Evolutionary conservation across 2,329 filamentous ascomycete species (phyloP), one percentile per base, ranked within the genome.

Genomic region (Teratosphaeriaceae sp.): DNA sequence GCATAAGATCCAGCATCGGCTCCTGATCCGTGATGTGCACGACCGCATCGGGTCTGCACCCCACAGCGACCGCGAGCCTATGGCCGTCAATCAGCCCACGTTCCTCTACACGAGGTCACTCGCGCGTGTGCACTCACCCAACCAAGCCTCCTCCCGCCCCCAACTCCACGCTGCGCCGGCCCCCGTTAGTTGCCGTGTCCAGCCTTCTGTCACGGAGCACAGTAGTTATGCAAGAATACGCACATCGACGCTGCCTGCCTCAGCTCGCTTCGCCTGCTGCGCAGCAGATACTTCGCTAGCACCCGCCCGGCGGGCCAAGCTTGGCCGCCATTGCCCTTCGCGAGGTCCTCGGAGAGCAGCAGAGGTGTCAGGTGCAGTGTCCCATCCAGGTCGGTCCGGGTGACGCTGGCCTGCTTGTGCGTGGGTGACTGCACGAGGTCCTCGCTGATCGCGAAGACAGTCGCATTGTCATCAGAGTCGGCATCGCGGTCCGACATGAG

Each of bases 301-400:
- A 92, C 78, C 80, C 94, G 85, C 9, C 92, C 92, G 1, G 90
- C 90, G 2, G 89, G 90, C 92, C 92, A 97, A 9, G 94, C 75
- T 66, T 94, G 86, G 2, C 92, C 92, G 38, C 92, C 92, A 64
- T 92, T 97, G 47, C 92, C 92, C 50, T 85, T 79, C 44, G 78
- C 79, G 37, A 95, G 75, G 65, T 97, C 89, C 64, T 96, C 88
- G 57, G 86, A 84, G 13, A 97, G 77, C 47, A 77, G 73, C 48
- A 97, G 74, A 34, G 85, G 81, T 37, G 76, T 69, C 16, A 55
- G 26, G 16, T 72, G 65, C 24, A 96, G 73, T 40, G 92, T 75
- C 29, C 85, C 84, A 49, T 85, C 82, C 59, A 97, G 92, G 27
- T 75, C 71, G 15, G 80, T 61, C 19, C 58, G 59, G 3, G 70